phyloP scores from a whole-genome alignment of 2,329 filamentous ascomycete species.

The Colletotrichum sp. region DNA sequence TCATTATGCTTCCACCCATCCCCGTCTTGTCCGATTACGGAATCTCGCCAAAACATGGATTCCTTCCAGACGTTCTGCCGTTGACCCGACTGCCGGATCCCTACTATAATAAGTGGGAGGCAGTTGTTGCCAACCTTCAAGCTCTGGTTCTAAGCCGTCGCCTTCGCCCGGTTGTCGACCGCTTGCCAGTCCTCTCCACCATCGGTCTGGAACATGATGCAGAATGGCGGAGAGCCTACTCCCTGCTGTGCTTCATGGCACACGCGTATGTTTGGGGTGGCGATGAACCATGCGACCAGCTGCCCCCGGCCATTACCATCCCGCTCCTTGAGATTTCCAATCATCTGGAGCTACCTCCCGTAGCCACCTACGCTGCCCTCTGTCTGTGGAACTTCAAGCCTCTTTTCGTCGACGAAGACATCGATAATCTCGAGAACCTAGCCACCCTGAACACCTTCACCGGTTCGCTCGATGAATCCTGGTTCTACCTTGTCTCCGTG shows the following conservation, averaged over 20 bases:
- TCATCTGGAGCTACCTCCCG: conserved; percentile 84
- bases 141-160: conserved; percentile 84
- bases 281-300: conserved; percentile 76
- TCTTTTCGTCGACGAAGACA: conserved; percentile 80
- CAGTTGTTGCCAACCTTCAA: conserved; percentile 84
- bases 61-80: conserved; percentile 83
- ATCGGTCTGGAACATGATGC: conserved; percentile 79
- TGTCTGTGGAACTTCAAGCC: conserved; percentile 98
- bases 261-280: conserved; percentile 98
- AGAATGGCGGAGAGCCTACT: conserved; percentile 95
- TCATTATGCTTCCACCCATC: conserved; percentile 62
- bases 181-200: conserved; percentile 83
- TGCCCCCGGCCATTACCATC: conserved; percentile 83
- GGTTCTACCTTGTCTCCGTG: conserved; percentile 96
- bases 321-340: conserved; percentile 80
- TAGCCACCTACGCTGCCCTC: conserved; percentile 91
- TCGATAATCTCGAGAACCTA: conserved; percentile 86
- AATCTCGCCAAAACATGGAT: conserved; percentile 80
- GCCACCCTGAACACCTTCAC: conserved; percentile 90
- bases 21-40: conserved; percentile 78
- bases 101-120: conserved; percentile 97
- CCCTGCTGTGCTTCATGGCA: conserved; percentile 86
- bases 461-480: conserved; percentile 93
- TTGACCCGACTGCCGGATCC: conserved; percentile 82
- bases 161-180: conserved; percentile 79